These are phyloP conservation scores for Lodderomyces elongisporus DNA, from an alignment of 1,139 yeast genomes.

Conservation along the genomic window DNA sequence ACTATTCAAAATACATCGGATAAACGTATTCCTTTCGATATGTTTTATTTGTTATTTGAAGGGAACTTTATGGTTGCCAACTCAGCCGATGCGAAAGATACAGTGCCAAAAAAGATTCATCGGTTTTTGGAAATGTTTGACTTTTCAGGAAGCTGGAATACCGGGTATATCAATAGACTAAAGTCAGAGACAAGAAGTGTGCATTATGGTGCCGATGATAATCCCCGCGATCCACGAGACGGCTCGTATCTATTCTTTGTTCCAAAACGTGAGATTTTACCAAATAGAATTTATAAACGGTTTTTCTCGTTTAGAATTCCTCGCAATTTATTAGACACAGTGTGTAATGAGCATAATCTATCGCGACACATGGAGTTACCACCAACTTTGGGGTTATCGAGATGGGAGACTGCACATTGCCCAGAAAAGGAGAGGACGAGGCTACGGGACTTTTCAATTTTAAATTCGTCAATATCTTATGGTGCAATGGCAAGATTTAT, in stretches of 20 bases:
- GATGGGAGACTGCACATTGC: slow-evolving; percentile 14
- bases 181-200: slow-evolving; percentile 19
- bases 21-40: slow-evolving; percentile 31
- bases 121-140: slow-evolving; percentile 39
- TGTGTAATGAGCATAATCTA: slow-evolving; percentile 32
- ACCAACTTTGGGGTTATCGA: slow-evolving; percentile 33
- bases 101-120: slow-evolving; percentile 13
- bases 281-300: slow-evolving; percentile 31
- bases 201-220: slow-evolving; percentile 13
- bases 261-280: slow-evolving; percentile 21
- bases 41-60: slow-evolving; percentile 41
- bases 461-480: slow-evolving; percentile 32
- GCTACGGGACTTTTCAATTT: slow-evolving; percentile 19
- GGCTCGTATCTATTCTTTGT: slow-evolving; percentile 23
- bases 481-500: slow-evolving; percentile 38
- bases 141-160: slow-evolving; percentile 37
- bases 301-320: slow-evolving; percentile 42
- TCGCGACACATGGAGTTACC: slow-evolving; percentile 34
- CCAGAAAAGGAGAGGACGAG: slow-evolving; percentile 12
- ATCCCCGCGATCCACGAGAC: slow-evolving; percentile 24
- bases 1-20: slow-evolving; percentile 24
- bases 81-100: slow-evolving; percentile 9
- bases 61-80: slow-evolving; percentile 24
- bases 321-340: slow-evolving; percentile 32
- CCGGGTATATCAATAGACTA: slow-evolving; percentile 28